Evolutionary conservation across 164 flowering plant species (phyloP).

Genomic region (Brasenia schreberi): DNA sequence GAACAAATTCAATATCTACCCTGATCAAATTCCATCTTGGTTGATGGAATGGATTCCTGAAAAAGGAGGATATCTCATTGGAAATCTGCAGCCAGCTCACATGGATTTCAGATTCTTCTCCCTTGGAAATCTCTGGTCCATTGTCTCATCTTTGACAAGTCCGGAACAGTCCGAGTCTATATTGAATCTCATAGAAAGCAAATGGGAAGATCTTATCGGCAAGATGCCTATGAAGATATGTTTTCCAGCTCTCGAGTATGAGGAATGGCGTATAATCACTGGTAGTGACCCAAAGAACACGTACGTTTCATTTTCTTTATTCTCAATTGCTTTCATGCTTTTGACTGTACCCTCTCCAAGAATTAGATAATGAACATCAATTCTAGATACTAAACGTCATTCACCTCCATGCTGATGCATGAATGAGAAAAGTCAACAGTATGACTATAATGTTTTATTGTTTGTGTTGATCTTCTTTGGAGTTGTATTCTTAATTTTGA

Average conservation of each 20-base stretch:
- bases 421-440: too few species aligned
- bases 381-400: too few species aligned
- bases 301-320: slow-evolving; percentile 26
- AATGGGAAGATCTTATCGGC: slow-evolving; percentile 83
- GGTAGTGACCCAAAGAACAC: slow-evolving; percentile 97
- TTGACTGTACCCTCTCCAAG: too few species aligned
- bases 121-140: slow-evolving; percentile 85
- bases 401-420: too few species aligned
- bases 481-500: too few species aligned
- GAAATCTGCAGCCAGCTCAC: slow-evolving; percentile 88
- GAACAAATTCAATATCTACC: slow-evolving; percentile 90
- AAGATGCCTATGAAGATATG: slow-evolving; percentile 84
- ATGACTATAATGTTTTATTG: too few species aligned
- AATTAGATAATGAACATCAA: too few species aligned
- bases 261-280: slow-evolving; percentile 84
- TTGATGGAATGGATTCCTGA: slow-evolving; percentile 87
- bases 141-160: slow-evolving; percentile 74
- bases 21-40: slow-evolving; percentile 87
- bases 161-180: slow-evolving; percentile 65
- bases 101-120: slow-evolving; percentile 95
- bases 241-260: slow-evolving; percentile 67
- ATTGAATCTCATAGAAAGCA: slow-evolving; percentile 60
- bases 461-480: too few species aligned
- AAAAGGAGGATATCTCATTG: slow-evolving; percentile 70
- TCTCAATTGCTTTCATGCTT: too few species aligned